phyloP scores from a whole-genome alignment of 1,284 basidiomycete species.

The Moesziomyces antarcticus region DNA sequence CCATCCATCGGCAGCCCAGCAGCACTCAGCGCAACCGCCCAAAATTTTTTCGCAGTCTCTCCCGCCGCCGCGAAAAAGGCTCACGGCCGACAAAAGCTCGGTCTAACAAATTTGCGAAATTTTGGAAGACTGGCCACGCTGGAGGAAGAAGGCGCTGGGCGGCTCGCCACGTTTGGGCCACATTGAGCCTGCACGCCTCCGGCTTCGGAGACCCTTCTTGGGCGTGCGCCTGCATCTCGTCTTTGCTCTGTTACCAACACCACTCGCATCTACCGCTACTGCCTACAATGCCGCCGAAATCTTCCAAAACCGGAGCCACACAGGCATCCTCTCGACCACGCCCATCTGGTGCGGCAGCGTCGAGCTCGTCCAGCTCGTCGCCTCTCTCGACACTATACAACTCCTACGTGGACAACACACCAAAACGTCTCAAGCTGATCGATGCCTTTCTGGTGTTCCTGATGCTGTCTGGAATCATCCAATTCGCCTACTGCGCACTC shows the following conservation, averaged over 20 bases:
- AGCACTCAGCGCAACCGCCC: too few species aligned
- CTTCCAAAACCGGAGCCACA: constrained; percentile 13
- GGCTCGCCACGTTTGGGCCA: background rate
- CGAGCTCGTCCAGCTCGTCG: constrained; percentile 13
- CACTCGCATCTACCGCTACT: background rate
- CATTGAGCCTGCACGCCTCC: background rate
- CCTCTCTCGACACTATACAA: constrained; percentile 72
- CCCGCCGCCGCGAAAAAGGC: background rate
- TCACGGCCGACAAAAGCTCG: background rate
- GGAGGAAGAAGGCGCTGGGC: background rate
- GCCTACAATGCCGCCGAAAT: constrained; percentile 37
- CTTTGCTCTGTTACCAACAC: background rate
- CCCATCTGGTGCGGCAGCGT: constrained; percentile 12
- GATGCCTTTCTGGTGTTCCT: constrained; percentile 93
- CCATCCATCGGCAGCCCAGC: background rate
- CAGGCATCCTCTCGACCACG: constrained; percentile 19
- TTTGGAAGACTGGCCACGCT: background rate
- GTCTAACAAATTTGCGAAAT: background rate
- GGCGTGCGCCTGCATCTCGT: background rate
- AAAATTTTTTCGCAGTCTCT: background rate
- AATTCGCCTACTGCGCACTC: constrained; percentile 90
- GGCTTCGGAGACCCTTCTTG: background rate
- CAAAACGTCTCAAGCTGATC: constrained; percentile 88
- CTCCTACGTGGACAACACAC: constrained; percentile 81
- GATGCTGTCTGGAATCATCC: constrained; percentile 86